Evolutionary conservation across 169 alveolate genomes (phyloP).

Genomic region (Plasmodium gaboni): DNA sequence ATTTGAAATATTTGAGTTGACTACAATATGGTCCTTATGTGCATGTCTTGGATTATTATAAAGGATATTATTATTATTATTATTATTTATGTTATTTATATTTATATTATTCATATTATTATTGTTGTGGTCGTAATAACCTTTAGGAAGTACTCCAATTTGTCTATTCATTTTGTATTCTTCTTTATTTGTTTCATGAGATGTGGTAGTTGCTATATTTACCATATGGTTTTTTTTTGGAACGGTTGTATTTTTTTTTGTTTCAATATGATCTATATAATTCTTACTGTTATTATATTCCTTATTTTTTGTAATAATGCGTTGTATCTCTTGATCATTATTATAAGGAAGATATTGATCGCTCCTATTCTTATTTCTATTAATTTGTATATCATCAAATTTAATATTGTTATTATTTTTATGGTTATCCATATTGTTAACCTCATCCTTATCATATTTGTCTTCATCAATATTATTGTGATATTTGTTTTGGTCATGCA

Average conservation of each 20-base stretch:
- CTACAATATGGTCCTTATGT: neutral
- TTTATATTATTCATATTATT: neutral
- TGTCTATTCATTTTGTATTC: no score
- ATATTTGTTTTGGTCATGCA: conserved; percentile 1
- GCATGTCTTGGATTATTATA: neutral
- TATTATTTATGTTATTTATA: neutral
- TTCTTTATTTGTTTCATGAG: no score
- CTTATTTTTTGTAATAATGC: neutral
- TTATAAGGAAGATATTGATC: no score
- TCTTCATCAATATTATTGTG: neutral
- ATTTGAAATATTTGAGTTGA: neutral
- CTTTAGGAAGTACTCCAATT: no score
- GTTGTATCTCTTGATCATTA: no score
- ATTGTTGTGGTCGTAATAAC: neutral
- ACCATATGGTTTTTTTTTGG: neutral
- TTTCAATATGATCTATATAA: neutral
- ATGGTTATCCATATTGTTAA: neutral
- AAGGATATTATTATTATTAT: neutral
- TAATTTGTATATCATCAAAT: neutral
- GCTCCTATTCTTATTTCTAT: no score
- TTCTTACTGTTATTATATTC: neutral
- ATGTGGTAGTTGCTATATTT: no score
- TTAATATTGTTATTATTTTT: neutral
- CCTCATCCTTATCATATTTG: no score
- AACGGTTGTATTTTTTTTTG: neutral